phyloP scores from a whole-genome alignment of 2,329 filamentous ascomycete species.

The Penicillium sp. region DNA sequence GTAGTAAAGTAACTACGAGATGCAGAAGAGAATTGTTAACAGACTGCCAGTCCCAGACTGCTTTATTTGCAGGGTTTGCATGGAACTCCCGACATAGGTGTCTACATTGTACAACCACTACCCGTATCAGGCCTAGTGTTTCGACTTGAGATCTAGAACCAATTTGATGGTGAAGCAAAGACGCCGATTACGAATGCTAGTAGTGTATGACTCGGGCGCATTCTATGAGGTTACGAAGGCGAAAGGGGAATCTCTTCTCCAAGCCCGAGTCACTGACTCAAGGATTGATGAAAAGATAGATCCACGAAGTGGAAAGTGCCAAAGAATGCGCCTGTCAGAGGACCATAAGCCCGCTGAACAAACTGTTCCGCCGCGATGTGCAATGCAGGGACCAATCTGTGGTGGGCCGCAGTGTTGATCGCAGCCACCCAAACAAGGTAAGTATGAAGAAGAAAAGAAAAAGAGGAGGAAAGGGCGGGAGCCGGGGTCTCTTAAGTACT shows the following conservation, averaged over 20 bases:
- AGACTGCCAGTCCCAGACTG: too few relatives aligned
- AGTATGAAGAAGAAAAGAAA: conserved; percentile 51
- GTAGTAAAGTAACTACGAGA: too few relatives aligned
- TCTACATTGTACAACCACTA: too few relatives aligned
- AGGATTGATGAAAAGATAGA: conserved; percentile 36
- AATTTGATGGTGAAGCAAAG: too few relatives aligned
- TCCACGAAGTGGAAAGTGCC: conserved; percentile 32
- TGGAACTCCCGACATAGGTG: too few relatives aligned
- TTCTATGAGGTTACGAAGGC: too few relatives aligned
- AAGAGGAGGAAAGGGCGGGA: conserved; percentile 28
- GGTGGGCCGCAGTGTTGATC: conserved; percentile 48
- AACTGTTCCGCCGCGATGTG: conserved; percentile 54
- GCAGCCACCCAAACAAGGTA: conserved; percentile 51
- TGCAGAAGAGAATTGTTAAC: too few relatives aligned
- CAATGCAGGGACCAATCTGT: conserved; percentile 56
- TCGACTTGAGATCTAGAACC: too few relatives aligned
- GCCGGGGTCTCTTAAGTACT: neutral
- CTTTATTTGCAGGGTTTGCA: too few relatives aligned
- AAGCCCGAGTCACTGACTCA: conserved; percentile 31
- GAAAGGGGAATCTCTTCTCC: conserved; percentile 29
- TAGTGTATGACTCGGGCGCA: too few relatives aligned
- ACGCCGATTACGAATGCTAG: too few relatives aligned
- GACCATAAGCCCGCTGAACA: conserved; percentile 48
- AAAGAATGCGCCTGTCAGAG: conserved; percentile 43
- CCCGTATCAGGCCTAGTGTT: too few relatives aligned